Conservation (phyloP, 1,139 yeast genomes). For the Pichia sp. region DNA sequence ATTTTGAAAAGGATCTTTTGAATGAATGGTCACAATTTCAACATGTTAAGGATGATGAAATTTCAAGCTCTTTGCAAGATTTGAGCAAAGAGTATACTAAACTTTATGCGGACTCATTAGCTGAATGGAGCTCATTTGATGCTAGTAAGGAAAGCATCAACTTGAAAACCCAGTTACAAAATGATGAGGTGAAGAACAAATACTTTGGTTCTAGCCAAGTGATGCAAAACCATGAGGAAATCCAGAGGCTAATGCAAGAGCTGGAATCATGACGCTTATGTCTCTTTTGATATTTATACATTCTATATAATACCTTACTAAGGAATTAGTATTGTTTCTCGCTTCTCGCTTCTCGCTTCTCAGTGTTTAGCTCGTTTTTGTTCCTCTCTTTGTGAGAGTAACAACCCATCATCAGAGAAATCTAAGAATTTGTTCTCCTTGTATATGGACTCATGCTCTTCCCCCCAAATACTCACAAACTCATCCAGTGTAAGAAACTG, state of each 20-base stretch:
- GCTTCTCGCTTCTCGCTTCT: too few species aligned
- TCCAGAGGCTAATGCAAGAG: constrained; percentile 10
- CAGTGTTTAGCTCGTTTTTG: too few species aligned
- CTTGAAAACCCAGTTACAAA: constrained; percentile 2
- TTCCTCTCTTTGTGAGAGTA: too few species aligned
- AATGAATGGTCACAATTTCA: constrained; percentile 82
- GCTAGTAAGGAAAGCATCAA: constrained; percentile 5
- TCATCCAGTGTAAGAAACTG: constrained; percentile 39
- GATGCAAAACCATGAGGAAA: constrained; percentile 20
- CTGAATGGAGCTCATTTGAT: constrained; percentile 69
- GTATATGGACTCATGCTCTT: constrained; percentile 29
- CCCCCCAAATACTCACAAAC: constrained; percentile 46
- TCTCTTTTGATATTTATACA: too few species aligned
- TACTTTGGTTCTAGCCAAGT: constrained; percentile 23
- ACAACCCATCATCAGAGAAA: constrained; percentile 17
- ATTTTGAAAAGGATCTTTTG: constrained; percentile 55
- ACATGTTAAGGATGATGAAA: constrained; percentile 66
- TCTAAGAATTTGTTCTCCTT: constrained; percentile 21
- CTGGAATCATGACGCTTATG: too few species aligned
- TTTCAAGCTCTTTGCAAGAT: constrained; percentile 60
- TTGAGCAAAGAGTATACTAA: constrained; percentile 72
- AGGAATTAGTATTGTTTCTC: too few species aligned
- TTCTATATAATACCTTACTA: too few species aligned
- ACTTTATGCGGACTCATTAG: constrained; percentile 65
- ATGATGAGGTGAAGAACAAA: constrained; percentile 1